Percentiles rank a stretch among this genome's conserved stretches.
These are phyloP conservation scores for Sclerotinia trifoliorum DNA, from an alignment of 2,329 filamentous ascomycete genomes.

Conservation along the genomic window DNA sequence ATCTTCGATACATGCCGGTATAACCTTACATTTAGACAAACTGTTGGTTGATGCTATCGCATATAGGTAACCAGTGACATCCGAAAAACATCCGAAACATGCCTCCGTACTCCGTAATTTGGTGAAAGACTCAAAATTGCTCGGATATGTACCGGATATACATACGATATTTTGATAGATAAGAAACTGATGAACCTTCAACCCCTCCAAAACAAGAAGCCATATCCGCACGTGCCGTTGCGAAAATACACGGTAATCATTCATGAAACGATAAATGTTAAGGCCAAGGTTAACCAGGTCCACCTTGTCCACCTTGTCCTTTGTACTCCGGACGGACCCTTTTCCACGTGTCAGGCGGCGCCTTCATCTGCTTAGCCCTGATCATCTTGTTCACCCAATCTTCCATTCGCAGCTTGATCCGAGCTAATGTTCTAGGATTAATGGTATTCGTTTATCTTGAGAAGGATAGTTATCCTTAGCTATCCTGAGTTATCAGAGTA, in stretches of 20 bases:
- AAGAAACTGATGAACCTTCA: slow-evolving; percentile 9
- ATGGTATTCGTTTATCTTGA: neutral
- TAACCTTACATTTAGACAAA: neutral
- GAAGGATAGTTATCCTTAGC: neutral
- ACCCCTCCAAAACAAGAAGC: neutral
- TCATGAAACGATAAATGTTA: neutral
- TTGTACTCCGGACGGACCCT: slow-evolving; percentile 13
- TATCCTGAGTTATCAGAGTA: slow-evolving; percentile 11
- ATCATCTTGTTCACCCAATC: neutral
- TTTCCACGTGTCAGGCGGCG: slow-evolving; percentile 16
- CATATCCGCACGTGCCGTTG: neutral
- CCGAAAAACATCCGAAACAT: slow-evolving; percentile 1
- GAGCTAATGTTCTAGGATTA: neutral
- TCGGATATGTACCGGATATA: neutral
- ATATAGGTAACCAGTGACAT: neutral
- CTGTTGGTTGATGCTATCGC: neutral
- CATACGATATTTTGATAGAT: slow-evolving; percentile 1
- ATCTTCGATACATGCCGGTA: neutral
- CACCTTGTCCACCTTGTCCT: slow-evolving; percentile 9
- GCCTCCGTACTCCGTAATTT: neutral
- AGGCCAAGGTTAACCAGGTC: neutral
- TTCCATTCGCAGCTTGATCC: neutral
- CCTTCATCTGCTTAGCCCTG: neutral
- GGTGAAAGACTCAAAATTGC: neutral
- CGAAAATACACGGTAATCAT: neutral